A percentile compares a stretch with the other conserved stretches of the same genome.
Conservation (phyloP, 2,329 filamentous ascomycete species). For the Exophiala spinifera region DNA sequence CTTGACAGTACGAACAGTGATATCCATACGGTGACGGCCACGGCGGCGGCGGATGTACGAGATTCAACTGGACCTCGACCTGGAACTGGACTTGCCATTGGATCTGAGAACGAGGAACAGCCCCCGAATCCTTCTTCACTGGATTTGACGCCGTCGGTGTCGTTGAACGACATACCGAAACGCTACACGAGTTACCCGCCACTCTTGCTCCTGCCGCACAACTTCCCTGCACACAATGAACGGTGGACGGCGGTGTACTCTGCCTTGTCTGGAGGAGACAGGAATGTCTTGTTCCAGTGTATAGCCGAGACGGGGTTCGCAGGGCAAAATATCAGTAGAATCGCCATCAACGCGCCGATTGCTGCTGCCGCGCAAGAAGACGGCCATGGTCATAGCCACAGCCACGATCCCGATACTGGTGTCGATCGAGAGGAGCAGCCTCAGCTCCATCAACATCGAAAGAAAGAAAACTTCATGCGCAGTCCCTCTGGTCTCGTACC, state of each 20-base stretch:
- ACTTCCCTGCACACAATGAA: conserved; percentile 40
- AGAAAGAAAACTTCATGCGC: conserved; percentile 66
- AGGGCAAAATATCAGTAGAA: conserved; percentile 47
- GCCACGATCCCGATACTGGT: not conserved
- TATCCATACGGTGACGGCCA: not conserved
- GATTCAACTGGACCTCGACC: too few relatives aligned
- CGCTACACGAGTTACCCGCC: conserved; percentile 56
- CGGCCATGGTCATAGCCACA: not conserved
- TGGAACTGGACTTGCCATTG: too few relatives aligned
- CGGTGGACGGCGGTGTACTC: conserved; percentile 33
- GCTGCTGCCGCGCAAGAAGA: conserved; percentile 21
- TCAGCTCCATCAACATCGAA: conserved; percentile 4
- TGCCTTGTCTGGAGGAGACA: conserved; percentile 30
- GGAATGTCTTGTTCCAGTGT: conserved; percentile 40
- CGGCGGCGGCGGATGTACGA: not conserved
- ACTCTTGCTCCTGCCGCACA: conserved; percentile 55
- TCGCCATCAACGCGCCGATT: conserved; percentile 60
- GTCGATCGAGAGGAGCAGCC: not conserved
- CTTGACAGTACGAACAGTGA: not conserved
- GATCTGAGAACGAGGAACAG: too few relatives aligned
- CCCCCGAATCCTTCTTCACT: too few relatives aligned
- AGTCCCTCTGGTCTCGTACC: conserved; percentile 68
- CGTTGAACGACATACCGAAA: conserved; percentile 34
- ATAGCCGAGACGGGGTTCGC: conserved; percentile 41
- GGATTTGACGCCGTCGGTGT: not conserved